A percentile compares a stretch with the other conserved stretches of the same genome.
Evolutionary conservation across 306 rosid genomes (phyloP).

Genomic region (Dalbergia cochinchinensis): DNA sequence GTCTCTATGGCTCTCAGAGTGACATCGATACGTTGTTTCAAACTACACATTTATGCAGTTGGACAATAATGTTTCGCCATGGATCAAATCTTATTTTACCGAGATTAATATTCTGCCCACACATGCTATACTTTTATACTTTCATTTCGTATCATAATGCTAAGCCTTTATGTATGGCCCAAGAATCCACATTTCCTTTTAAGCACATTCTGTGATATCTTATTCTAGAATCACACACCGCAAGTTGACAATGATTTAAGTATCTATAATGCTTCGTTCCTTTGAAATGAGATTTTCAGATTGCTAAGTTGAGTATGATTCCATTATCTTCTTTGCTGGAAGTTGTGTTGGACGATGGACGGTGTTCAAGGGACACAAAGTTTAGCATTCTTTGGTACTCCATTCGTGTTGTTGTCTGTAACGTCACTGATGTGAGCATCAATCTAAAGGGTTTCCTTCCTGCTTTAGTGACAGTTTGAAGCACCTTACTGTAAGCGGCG

Average conservation of each 20-base stretch:
- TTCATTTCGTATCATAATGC: neutral
- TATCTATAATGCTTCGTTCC: constrained; percentile 15
- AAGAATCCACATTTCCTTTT: neutral
- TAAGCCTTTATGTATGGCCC: neutral
- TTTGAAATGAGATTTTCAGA: constrained; percentile 57
- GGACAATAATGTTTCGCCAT: neutral
- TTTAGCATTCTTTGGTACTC: constrained; percentile 76
- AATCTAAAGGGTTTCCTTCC: constrained; percentile 77
- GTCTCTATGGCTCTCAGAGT: constrained; percentile 48
- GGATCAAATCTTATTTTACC: neutral
- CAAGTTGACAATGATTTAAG: constrained; percentile 12
- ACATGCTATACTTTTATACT: neutral
- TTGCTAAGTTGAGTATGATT: constrained; percentile 88
- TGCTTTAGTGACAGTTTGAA: constrained; percentile 82
- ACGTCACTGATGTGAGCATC: constrained; percentile 84
- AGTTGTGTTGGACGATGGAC: constrained; percentile 70
- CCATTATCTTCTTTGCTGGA: constrained; percentile 85
- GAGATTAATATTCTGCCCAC: constrained; percentile 20
- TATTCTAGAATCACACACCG: neutral
- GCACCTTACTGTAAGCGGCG: too few species aligned
- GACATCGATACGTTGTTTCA: neutral
- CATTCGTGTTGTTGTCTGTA: constrained; percentile 84
- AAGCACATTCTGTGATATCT: constrained; percentile 2
- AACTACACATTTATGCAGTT: neutral
- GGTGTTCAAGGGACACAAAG: constrained; percentile 81